phyloP scores from a whole-genome alignment of 1,139 yeast genomes.

The Torulaspora globosa region DNA sequence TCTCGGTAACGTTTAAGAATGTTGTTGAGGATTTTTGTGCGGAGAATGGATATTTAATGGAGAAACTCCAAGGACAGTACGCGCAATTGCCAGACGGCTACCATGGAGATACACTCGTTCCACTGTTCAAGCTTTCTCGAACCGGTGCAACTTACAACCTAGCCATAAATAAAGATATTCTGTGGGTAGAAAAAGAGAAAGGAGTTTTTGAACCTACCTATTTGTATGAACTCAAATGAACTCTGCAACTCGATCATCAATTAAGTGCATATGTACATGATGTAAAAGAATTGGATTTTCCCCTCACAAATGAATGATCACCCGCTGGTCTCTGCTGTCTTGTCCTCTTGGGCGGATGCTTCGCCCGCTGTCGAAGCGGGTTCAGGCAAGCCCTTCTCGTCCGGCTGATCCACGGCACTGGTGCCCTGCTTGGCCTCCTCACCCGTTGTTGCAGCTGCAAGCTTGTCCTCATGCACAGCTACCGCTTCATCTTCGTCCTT shows the following conservation, averaged over 20 bases:
- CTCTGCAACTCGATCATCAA: not conserved
- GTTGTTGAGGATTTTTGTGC: constrained; percentile 46
- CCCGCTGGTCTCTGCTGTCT: not conserved
- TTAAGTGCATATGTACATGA: not conserved
- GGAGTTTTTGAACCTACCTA: constrained; percentile 33
- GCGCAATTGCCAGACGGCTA: constrained; percentile 22
- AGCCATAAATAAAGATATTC: constrained; percentile 44
- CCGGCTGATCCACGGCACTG: not conserved
- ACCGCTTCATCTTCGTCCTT: constrained; percentile 57
- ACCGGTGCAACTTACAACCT: constrained; percentile 10
- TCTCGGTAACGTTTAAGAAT: constrained; percentile 44
- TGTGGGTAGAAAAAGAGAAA: constrained; percentile 39
- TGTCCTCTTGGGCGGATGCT: not conserved
- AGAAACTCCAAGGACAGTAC: constrained; percentile 18
- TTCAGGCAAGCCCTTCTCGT: not conserved
- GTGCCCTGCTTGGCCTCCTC: constrained; percentile 1
- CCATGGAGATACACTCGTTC: constrained; percentile 22
- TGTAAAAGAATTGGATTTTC: not conserved
- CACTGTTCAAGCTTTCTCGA: constrained; percentile 25
- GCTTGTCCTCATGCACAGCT: constrained; percentile 10
- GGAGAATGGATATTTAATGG: constrained; percentile 31
- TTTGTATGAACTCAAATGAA: constrained; percentile 28
- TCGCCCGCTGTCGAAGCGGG: not conserved
- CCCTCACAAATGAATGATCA: not conserved
- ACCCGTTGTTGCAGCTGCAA: not conserved